These are phyloP conservation scores for Ephemerocybe angulata DNA, from an alignment of 768 basidiomycete species.

Conservation along the genomic window DNA sequence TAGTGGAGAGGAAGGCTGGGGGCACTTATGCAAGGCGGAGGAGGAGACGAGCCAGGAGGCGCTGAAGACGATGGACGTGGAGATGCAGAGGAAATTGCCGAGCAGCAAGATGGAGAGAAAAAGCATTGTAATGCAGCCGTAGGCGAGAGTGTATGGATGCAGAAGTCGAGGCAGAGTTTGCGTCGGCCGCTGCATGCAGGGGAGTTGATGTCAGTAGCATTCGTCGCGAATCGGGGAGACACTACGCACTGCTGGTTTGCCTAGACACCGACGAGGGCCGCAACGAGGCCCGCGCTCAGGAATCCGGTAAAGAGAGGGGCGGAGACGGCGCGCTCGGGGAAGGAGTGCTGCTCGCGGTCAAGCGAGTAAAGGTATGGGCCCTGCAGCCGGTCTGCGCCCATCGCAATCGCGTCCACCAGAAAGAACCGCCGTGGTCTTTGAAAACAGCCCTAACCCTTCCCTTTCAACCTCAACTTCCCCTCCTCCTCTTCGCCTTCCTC, in stretches of 20 bases:
- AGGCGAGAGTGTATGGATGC: conserved; percentile 62
- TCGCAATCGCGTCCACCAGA: conserved; percentile 66
- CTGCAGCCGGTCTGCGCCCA: conserved; percentile 80
- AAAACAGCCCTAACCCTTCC: no score
- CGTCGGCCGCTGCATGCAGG: conserved; percentile 60
- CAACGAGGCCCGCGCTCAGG: conserved; percentile 61
- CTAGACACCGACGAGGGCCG: conserved; percentile 72
- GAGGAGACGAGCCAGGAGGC: conserved; percentile 74
- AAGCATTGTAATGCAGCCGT: conserved; percentile 54
- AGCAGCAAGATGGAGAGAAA: conserved; percentile 56
- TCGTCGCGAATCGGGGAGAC: background rate
- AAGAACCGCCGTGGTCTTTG: conserved; percentile 63
- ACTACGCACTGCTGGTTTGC: conserved; percentile 67
- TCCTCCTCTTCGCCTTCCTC: no score
- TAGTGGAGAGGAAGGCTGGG: conserved; percentile 56
- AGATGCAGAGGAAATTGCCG: conserved; percentile 63
- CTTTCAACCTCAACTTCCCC: no score
- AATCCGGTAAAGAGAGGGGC: conserved; percentile 77
- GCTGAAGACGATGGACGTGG: conserved; percentile 73
- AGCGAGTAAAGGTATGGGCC: conserved; percentile 77
- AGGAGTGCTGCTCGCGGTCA: conserved; percentile 63
- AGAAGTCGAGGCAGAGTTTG: conserved; percentile 67
- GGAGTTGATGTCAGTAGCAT: background rate
- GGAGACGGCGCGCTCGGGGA: conserved; percentile 62
- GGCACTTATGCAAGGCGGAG: conserved; percentile 47